Base-by-base conservation (phyloP, 2,329 filamentous ascomycete genomes). In the Chaetomium globosum region DNA sequence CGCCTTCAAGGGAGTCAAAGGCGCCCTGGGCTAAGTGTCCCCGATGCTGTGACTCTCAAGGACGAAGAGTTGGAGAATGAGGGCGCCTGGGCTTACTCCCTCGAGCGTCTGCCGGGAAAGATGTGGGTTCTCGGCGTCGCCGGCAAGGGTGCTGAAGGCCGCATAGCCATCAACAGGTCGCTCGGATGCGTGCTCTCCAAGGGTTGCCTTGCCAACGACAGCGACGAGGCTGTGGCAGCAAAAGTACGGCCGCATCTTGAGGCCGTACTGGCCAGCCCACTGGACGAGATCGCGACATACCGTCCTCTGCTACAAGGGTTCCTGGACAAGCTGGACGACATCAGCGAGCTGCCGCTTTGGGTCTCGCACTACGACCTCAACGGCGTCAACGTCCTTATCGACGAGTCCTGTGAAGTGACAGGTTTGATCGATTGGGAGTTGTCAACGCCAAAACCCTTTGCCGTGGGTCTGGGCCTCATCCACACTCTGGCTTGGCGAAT, bases 341-440 rank as follows among this genome's bases (percentile, higher is more conserved):
- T 64, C 4, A 49, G 53, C 8, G 54, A 55, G 21, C 65, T 64
- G 1, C 65, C 65, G 19, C 57, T 61, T 43, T 67, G 65, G 65
- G 61, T 67, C 21, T 59, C 61, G 16, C 57, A 67, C 48, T 67
- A 67, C 54, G 65, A 67, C 26, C 61, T 64, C 26, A 67, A 67
- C 48, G 65, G 64, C 5, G 65, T 67, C 57, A 67, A 67, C 21
- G 58, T 67, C 7, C 46, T 67, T 16, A 64, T 64, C 21, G 65
- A 64, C 23, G 61, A 64, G 6, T 26, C 13, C 1, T 67, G 61
- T 13, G n/a, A 61, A 30, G 61, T 67, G 33, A 64, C 65, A 0
- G 65, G 65, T n/a, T 57, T 61, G 23, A 43, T 63, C 19, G 65
- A 64, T 21, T 63, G 60, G 60, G 60, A 63, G 60, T 30, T 63